phyloP scores from a whole-genome alignment of 345 rosid genomes.

The Eutrema heterophyllum region DNA sequence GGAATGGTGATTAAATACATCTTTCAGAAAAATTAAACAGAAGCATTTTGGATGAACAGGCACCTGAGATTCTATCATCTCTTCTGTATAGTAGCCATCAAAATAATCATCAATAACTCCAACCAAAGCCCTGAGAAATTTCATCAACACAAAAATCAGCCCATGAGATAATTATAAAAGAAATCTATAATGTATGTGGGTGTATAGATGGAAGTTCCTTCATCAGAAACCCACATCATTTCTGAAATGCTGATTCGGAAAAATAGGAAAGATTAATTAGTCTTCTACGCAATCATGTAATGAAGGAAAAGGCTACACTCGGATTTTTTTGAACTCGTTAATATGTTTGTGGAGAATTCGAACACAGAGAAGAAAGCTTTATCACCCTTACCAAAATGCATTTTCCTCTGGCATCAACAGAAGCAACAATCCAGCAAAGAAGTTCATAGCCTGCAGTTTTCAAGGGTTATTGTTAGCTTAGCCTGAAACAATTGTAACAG shows the following conservation, averaged over 20 bases:
- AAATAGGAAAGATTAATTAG: no score
- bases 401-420: conserved; percentile 99
- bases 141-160: conserved; percentile 15
- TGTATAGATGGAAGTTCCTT: neutral
- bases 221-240: neutral
- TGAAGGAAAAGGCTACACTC: no score
- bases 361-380: no score
- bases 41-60: conserved; percentile 10
- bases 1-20: neutral
- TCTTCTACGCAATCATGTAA: neutral
- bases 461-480: conserved; percentile 5
- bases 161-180: neutral
- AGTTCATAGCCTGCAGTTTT: conserved; percentile 93
- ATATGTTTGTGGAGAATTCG: no score
- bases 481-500: neutral
- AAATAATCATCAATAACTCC: conserved; percentile 91
- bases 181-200: no score
- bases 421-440: conserved; percentile 91
- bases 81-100: conserved; percentile 85
- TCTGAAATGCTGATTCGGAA: no score
- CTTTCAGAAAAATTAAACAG: neutral
- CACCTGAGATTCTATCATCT: conserved; percentile 98
- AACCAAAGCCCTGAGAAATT: conserved; percentile 70
- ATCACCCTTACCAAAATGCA: conserved; percentile 90
- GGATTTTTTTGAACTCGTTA: no score